Evolutionary conservation across 768 basidiomycete genomes (phyloP).

Genomic region (Glaciozyma martinii): DNA sequence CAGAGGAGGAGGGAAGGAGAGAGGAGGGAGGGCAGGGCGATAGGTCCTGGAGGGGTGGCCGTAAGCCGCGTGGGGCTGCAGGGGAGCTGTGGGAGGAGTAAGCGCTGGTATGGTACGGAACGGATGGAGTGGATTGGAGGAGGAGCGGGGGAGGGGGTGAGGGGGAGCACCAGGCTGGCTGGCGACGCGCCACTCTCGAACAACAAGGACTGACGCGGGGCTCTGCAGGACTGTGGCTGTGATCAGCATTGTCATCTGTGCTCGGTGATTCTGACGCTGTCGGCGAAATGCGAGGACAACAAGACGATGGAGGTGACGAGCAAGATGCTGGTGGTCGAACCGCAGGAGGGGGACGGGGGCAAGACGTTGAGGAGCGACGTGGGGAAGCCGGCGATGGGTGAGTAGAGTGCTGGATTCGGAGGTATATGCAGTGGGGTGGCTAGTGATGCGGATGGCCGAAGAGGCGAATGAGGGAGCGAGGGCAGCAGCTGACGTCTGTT

Average conservation of each 20-base stretch:
- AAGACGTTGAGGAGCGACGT: constrained; percentile 7
- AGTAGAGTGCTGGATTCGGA: constrained; percentile 1
- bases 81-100: too few relatives aligned
- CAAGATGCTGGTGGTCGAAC: constrained; percentile 50
- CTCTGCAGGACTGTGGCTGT: constrained; percentile 78
- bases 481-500: not conserved
- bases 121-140: not conserved
- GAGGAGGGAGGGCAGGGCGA: not conserved
- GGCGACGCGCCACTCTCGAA: too few relatives aligned
- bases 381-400: constrained; percentile 29
- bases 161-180: too few relatives aligned
- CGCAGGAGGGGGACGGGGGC: not conserved
- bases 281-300: constrained; percentile 57
- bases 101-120: not conserved
- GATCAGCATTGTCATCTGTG: constrained; percentile 73
- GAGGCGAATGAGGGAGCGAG: not conserved
- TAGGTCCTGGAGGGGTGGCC: not conserved
- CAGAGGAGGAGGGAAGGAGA: not conserved
- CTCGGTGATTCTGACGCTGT: constrained; percentile 69
- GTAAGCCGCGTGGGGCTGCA: too few relatives aligned
- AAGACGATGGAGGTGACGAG: constrained; percentile 79
- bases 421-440: not conserved
- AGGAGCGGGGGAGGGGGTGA: not conserved
- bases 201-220: too few relatives aligned
- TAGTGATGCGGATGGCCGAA: not conserved